phyloP scores from a whole-genome alignment of 208 protist species.

The Trypanosoma theileri region DNA sequence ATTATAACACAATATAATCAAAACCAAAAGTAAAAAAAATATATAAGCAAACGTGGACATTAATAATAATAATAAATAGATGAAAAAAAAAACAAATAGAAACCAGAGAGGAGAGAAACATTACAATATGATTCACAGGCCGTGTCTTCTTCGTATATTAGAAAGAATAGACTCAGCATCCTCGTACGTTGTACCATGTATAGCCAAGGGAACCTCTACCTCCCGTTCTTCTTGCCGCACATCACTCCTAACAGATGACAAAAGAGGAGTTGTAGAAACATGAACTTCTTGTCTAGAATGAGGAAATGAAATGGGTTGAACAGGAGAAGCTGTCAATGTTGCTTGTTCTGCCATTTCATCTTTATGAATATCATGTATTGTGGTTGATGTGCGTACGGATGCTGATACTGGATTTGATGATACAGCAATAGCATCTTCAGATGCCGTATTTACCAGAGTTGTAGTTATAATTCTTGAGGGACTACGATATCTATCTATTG shows the following conservation, averaged over 20 bases:
- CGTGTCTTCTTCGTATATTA: conserved; percentile 47
- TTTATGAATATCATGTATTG: not conserved
- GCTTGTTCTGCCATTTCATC: not conserved
- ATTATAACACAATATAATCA: no score
- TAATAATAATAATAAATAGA: not conserved
- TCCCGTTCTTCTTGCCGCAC: not conserved
- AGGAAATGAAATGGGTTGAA: conserved; percentile 5
- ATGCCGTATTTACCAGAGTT: no score
- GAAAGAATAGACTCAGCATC: conserved; percentile 48
- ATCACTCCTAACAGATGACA: not conserved
- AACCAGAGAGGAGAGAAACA: not conserved
- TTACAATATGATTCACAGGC: conserved; percentile 24
- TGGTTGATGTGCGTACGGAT: not conserved
- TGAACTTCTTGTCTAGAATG: not conserved
- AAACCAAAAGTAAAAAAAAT: conserved; percentile 8
- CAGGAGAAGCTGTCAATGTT: not conserved
- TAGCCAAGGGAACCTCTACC: conserved; percentile 2
- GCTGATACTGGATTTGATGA: not conserved
- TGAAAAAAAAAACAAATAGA: not conserved
- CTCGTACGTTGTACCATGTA: conserved; percentile 33
- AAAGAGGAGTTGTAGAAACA: not conserved
- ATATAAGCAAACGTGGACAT: not conserved
- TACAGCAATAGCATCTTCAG: not conserved
- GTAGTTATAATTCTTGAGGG: no score
- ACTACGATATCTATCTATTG: no score